Percentiles rank a stretch among this genome's conserved stretches.
phyloP scores from a whole-genome alignment of 2,329 filamentous ascomycete genomes.

The Fusarium sp. region DNA sequence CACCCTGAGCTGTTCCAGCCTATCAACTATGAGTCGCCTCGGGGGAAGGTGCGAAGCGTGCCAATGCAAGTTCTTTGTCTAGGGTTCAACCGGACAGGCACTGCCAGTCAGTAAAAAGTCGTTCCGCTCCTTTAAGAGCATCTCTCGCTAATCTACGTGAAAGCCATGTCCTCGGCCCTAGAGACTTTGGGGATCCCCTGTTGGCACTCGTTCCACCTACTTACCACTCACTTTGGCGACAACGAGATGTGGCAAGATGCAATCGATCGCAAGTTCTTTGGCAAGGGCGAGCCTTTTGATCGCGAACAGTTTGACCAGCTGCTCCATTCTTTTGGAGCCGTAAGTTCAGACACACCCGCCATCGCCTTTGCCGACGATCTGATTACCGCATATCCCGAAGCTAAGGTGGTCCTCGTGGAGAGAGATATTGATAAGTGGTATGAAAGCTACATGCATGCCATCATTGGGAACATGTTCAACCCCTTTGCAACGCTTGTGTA shows the following conservation, averaged over 20 bases:
- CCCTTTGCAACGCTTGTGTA: conserved; percentile 4
- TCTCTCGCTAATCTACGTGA: not conserved
- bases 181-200: conserved; percentile 31
- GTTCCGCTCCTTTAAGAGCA: accelerated
- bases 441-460: conserved; percentile 17
- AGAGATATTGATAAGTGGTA: conserved; percentile 12
- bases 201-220: conserved; percentile 29
- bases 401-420: conserved; percentile 13
- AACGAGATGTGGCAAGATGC: conserved; percentile 40
- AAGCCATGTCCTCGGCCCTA: conserved; percentile 31
- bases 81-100: conserved; percentile 37
- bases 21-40: conserved; percentile 28
- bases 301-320: conserved; percentile 35
- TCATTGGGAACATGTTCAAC: conserved; percentile 10
- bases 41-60: conserved; percentile 27
- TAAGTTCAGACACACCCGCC: conserved; percentile 54
- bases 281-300: conserved; percentile 17
- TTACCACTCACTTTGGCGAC: conserved; percentile 36
- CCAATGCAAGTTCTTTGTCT: conserved; percentile 37
- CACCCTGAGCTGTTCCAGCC: conserved; percentile 36
- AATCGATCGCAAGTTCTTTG: conserved; percentile 34
- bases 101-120: conserved; percentile 19
- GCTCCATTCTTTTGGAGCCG: conserved; percentile 43
- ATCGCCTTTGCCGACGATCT: conserved; percentile 34
- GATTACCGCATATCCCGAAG: conserved; percentile 16